Evolutionary conservation across 768 basidiomycete genomes (phyloP), one percentile per base, ranked within the genome.

Genomic region (Auricularia cornea): DNA sequence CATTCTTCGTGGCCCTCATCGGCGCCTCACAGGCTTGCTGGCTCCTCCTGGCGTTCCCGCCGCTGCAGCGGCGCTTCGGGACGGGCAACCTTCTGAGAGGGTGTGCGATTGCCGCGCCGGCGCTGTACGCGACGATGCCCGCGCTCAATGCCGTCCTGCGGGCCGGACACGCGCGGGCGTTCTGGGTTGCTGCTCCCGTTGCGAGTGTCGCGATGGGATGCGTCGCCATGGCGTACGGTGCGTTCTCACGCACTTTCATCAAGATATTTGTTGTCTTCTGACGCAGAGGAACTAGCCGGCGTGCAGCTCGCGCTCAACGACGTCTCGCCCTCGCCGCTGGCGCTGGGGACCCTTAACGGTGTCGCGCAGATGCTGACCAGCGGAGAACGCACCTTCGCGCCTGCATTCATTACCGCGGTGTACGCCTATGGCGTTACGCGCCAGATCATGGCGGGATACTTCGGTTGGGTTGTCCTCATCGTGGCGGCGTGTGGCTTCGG

Each of bases 221-320:
- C 14, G 8, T 57, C 12, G 20, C 10, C 28, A 57, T 57, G 54
- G 54, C 28, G 12, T 57, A 28, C 30, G 28, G 54, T 57, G 8
- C 54, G 54, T 57, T 10, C 30, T 30, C 28, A 8, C 23, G 10
- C 51, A 8, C 51, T n/a, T 6, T 35, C 28, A 38, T 62, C 61
- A 4, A 48, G 10, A 52, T 23, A 32, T 62, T 31, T 54, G 30
- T 40, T 56, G n/a, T n/a, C n/a, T n/a, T n/a, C n/a, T n/a, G n/a
- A n/a, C n/a, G n/a, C n/a, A n/a, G n/a, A n/a, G n/a, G n/a, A n/a
- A n/a, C n/a, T n/a, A 62, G 62, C 62, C 30, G 62, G 32, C 38
- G 54, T 62, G 31, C 62, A 62, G 26, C 62, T 62, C 40, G 62
- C 62, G 23, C 52, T 62, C 8, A 62, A 62, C 62, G 62, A 62